Conservation (phyloP, 768 basidiomycete species). For the Amanita pallidorosea region DNA sequence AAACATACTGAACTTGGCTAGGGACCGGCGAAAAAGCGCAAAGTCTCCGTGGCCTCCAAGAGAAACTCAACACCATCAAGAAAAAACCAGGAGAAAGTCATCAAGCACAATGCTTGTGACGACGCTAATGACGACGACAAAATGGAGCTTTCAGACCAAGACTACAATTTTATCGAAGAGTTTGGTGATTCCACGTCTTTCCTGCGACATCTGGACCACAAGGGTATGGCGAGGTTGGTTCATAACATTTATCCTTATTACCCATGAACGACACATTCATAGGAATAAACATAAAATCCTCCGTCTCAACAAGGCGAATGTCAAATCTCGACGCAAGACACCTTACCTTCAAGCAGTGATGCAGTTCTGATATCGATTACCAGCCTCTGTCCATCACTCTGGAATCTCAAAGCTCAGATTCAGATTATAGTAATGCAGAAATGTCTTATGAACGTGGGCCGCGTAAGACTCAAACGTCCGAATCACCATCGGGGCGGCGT, state of each 20-base stretch:
- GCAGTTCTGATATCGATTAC: conserved; percentile 9
- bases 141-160: conserved; percentile 55
- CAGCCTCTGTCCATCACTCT: conserved; percentile 12
- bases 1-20: conserved; percentile 10
- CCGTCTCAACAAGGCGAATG: conserved; percentile 48
- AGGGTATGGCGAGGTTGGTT: conserved; percentile 70
- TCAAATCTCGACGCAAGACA: conserved; percentile 35
- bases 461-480: conserved; percentile 36
- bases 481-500: conserved; percentile 35
- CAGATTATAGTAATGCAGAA: conserved; percentile 49
- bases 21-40: conserved; percentile 52
- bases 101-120: conserved; percentile 42
- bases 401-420: conserved; percentile 15
- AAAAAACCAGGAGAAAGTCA: conserved; percentile 32
- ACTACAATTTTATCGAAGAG: conserved; percentile 52
- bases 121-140: conserved; percentile 45
- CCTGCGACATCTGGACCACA: conserved; percentile 59
- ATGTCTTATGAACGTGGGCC: conserved; percentile 65
- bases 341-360: conserved; percentile 52
- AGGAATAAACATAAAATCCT: conserved; percentile 84
- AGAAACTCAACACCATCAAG: conserved; percentile 10
- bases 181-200: conserved; percentile 59
- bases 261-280: background rate
- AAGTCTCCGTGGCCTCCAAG: conserved; percentile 25
- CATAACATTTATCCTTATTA: background rate